Evolutionary conservation across 495 filamentous ascomycete species (phyloP), one percentile per base, ranked within the genome.

Genomic region (Aspergillus sparsus): DNA sequence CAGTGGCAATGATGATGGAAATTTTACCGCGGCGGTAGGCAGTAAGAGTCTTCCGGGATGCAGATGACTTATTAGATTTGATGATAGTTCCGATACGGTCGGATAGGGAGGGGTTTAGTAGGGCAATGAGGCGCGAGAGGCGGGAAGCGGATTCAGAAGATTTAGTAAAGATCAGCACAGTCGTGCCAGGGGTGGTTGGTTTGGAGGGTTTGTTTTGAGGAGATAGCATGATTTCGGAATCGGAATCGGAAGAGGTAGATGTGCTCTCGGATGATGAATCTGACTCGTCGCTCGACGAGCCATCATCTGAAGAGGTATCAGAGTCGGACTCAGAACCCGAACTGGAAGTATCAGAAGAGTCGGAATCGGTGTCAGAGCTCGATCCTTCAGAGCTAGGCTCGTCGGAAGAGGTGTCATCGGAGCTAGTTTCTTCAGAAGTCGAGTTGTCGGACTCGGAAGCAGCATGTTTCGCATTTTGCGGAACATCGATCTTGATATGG

Each of bases 71-170:
- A 16, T 86, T 84, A 0, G 90, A 91, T 65, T 83, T 85, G 56
- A 91, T 90, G 57, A 97, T 83, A 1, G 86, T 89, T 63, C 85
- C 87, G 58, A 89, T 83, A 9, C 77, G 73, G 2, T 69, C 65
- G 6, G 81, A 76, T 31, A 87, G 73, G 0, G 79, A 66, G 10
- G 90, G 90, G 5, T 83, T 72, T 9, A 96, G 81, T 16, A 88
- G 75, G 1, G 78, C 72, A n/a, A 98, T 77, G 1, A 98, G 85
- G 15, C 87, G 87, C 2, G 87, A 83, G 12, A 98, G 83, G 45
- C 94, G 88, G 15, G 87, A 82, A 21, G 93, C 89, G 15, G 85
- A 84, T 70, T 96, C 90, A 66, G 91, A 97, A 55, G 86, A 91
- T 57, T 90, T 90, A 47, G 91, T 92, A 73, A 98, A 98, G 42